Percentiles rank a stretch among this genome's conserved stretches.
Evolutionary conservation across 1,284 basidiomycete species (phyloP).

Genomic region (Volvariella volvacea): DNA sequence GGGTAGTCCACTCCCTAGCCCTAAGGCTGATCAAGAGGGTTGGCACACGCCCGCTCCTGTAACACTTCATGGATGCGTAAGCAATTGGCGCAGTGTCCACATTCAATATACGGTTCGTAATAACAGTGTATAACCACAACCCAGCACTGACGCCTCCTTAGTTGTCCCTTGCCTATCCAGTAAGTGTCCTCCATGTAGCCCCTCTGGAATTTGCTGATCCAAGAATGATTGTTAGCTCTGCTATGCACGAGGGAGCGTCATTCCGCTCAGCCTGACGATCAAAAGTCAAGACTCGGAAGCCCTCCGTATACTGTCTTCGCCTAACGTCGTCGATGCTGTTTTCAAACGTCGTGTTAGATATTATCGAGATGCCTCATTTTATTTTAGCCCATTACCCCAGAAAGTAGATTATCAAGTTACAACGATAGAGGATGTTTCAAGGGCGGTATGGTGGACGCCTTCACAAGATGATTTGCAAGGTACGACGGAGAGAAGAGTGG

Average conservation of each 20-base stretch:
- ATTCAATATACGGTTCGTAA: not conserved
- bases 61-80: not conserved
- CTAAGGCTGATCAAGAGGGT: not conserved
- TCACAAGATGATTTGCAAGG: not conserved
- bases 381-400: not conserved
- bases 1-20: not conserved
- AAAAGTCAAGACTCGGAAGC: not conserved
- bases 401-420: not conserved
- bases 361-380: not conserved
- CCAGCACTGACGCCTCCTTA: not conserved
- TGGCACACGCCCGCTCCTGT: not conserved
- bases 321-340: not conserved
- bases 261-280: not conserved
- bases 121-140: not conserved
- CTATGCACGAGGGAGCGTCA: not conserved
- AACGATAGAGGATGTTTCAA: not conserved
- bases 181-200: not conserved
- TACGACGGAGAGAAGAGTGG: not conserved
- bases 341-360: not conserved
- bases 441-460: not conserved
- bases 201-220: not conserved
- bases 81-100: not conserved
- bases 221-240: not conserved
- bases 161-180: conserved; percentile 1
- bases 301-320: not conserved